phyloP scores from a whole-genome alignment of 768 basidiomycete species.

The Boletus pseudopeckii region DNA sequence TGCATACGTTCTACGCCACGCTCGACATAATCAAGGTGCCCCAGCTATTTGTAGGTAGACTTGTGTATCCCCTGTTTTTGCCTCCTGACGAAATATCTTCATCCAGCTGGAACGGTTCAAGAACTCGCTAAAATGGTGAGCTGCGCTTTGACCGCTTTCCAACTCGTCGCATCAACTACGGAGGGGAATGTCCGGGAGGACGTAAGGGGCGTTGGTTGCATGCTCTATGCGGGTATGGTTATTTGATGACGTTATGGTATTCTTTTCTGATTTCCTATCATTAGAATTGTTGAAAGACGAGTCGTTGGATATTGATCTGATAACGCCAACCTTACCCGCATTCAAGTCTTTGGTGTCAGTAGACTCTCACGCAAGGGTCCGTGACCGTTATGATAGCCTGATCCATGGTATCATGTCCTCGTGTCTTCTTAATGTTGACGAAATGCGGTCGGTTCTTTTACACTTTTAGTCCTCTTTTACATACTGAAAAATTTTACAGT shows the following conservation, averaged over 20 bases:
- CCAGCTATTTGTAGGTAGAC: constrained; percentile 47
- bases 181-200: constrained; percentile 63
- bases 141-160: constrained; percentile 59
- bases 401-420: constrained; percentile 83
- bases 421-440: constrained; percentile 83
- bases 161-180: constrained; percentile 54
- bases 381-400: constrained; percentile 54
- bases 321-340: constrained; percentile 74
- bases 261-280: background rate
- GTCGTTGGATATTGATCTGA: constrained; percentile 70
- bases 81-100: constrained; percentile 10
- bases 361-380: constrained; percentile 37
- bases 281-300: constrained; percentile 86
- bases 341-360: constrained; percentile 72
- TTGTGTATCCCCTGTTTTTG: background rate
- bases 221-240: constrained; percentile 68
- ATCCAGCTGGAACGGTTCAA: constrained; percentile 52
- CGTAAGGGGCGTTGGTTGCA: constrained; percentile 71
- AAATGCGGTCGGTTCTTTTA: constrained; percentile 68
- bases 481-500: constrained; percentile 38
- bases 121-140: constrained; percentile 59
- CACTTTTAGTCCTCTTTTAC: background rate
- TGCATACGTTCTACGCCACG: constrained; percentile 72
- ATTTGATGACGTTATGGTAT: background rate
- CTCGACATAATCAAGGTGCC: constrained; percentile 53